A percentile compares a stretch with the other conserved stretches of the same genome.
phyloP scores from a whole-genome alignment of 1,139 yeast species.

The Blastobotrys proliferans region DNA sequence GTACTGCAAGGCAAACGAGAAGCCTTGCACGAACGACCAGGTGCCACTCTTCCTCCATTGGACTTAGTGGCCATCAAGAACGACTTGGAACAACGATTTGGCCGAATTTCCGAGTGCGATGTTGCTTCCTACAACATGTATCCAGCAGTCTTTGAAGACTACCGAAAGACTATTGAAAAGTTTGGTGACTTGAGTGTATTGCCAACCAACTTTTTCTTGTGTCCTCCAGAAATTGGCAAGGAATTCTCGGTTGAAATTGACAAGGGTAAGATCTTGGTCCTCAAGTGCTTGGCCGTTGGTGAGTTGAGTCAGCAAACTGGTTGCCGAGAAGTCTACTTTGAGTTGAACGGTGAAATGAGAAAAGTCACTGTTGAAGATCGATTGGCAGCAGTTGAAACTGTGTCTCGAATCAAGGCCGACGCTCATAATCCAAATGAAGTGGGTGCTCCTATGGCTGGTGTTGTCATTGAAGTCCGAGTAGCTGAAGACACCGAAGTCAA shows the following conservation, averaged over 20 bases:
- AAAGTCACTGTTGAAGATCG: slow-evolving; percentile 89
- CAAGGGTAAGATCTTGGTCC: slow-evolving; percentile 88
- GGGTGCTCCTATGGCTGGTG: slow-evolving; percentile 99
- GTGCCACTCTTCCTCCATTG: slow-evolving; percentile 78
- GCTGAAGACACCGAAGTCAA: slow-evolving; percentile 83
- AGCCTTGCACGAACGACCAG: slow-evolving; percentile 86
- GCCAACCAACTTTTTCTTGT: slow-evolving; percentile 87
- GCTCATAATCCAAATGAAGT: slow-evolving; percentile 82
- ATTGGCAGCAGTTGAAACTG: slow-evolving; percentile 76
- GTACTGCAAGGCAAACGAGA: slow-evolving; percentile 85
- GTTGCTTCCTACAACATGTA: slow-evolving; percentile 96
- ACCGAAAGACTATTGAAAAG: slow-evolving; percentile 64
- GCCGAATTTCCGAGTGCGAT: slow-evolving; percentile 70
- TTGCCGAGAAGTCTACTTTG: slow-evolving; percentile 93
- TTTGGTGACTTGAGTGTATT: slow-evolving; percentile 91
- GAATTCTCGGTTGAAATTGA: slow-evolving; percentile 88
- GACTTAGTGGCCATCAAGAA: slow-evolving; percentile 67
- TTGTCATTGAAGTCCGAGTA: slow-evolving; percentile 88
- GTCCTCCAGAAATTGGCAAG: slow-evolving; percentile 82
- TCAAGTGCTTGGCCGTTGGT: slow-evolving; percentile 90
- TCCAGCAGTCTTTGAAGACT: slow-evolving; percentile 94
- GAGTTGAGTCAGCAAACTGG: slow-evolving; percentile 84
- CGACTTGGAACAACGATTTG: slow-evolving; percentile 54
- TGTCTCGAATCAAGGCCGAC: slow-evolving; percentile 88
- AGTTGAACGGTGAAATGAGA: slow-evolving; percentile 97